phyloP scores from a whole-genome alignment of 352 stramenopile genomes.

The Globisporangium nunn region DNA sequence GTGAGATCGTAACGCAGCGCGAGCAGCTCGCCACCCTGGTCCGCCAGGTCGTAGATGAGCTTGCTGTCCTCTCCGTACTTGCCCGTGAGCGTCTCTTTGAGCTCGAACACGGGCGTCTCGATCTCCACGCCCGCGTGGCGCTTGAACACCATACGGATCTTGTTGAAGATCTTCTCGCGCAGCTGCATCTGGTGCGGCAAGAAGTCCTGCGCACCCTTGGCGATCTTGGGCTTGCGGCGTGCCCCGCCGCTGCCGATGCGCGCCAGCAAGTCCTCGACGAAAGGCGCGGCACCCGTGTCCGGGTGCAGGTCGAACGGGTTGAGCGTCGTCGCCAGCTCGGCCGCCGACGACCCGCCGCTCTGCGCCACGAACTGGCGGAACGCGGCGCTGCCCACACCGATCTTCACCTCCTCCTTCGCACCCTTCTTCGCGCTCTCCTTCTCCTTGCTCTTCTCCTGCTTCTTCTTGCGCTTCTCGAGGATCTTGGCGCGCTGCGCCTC shows the following conservation, averaged over 20 bases:
- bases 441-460: constrained; percentile 77
- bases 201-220: constrained; percentile 94
- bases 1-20: constrained; percentile 96
- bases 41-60: constrained; percentile 98
- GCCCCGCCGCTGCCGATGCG: constrained; percentile 59
- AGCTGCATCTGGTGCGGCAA: constrained; percentile 95
- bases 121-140: constrained; percentile 97
- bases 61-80: constrained; percentile 99
- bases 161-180: constrained; percentile 95
- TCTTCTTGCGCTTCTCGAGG: constrained; percentile 77
- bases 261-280: constrained; percentile 62
- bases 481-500: constrained; percentile 72
- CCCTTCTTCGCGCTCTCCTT: constrained; percentile 70
- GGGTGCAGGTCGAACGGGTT: constrained; percentile 59
- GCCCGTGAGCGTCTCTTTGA: constrained; percentile 97
- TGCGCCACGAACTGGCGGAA: constrained; percentile 42
- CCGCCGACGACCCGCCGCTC: not conserved
- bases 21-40: constrained; percentile 95
- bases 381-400: constrained; percentile 56
- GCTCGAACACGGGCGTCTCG: constrained; percentile 97
- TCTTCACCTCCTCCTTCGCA: constrained; percentile 55
- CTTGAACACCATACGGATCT: constrained; percentile 97
- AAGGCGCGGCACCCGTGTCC: constrained; percentile 23
- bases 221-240: constrained; percentile 83
- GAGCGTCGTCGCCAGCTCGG: constrained; percentile 16